Percentiles rank a stretch among this genome's conserved stretches.
These are phyloP conservation scores for Otatea glauca DNA, from an alignment of 176 grass and related monocot genomes.

Conservation along the genomic window DNA sequence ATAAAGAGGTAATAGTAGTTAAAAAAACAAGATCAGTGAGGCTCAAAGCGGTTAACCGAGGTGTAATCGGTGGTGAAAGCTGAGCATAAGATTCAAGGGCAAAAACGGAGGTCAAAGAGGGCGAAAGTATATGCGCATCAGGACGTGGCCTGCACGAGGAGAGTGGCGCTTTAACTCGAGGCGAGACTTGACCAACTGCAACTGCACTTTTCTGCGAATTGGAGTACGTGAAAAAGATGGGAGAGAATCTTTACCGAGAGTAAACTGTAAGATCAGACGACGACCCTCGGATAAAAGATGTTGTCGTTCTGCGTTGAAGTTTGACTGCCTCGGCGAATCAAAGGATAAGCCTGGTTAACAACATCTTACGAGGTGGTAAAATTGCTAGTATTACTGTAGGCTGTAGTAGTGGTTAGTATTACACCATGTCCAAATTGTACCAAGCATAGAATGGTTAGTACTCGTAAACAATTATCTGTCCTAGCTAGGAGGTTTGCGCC, in stretches of 20 bases:
- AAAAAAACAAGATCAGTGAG: slow-evolving; percentile 10
- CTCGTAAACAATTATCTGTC: slow-evolving; percentile 1
- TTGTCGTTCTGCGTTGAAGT: slow-evolving; percentile 9
- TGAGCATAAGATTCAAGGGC: slow-evolving; percentile 49
- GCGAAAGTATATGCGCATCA: slow-evolving; percentile 52
- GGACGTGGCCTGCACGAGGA: slow-evolving; percentile 50
- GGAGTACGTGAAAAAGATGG: slow-evolving; percentile 33
- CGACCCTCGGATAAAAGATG: background rate
- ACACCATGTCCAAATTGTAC: background rate
- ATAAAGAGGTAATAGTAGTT: slow-evolving; percentile 7
- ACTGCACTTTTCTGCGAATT: slow-evolving; percentile 2
- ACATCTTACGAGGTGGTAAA: slow-evolving; percentile 18
- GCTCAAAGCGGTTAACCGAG: slow-evolving; percentile 44
- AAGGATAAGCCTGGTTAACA: background rate
- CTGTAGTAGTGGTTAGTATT: background rate
- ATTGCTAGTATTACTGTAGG: background rate
- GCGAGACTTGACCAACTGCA: slow-evolving; percentile 33
- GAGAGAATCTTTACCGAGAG: slow-evolving; percentile 3
- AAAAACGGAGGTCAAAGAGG: slow-evolving; percentile 43
- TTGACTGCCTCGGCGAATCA: slow-evolving; percentile 32
- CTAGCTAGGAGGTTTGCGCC: slow-evolving; percentile 6
- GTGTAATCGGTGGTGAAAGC: slow-evolving; percentile 49
- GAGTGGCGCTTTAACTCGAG: slow-evolving; percentile 22
- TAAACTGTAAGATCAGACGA: slow-evolving; percentile 15
- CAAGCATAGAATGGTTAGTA: background rate